Evolutionary conservation across 768 basidiomycete species (phyloP).

Genomic region (Tulasnella sp.): DNA sequence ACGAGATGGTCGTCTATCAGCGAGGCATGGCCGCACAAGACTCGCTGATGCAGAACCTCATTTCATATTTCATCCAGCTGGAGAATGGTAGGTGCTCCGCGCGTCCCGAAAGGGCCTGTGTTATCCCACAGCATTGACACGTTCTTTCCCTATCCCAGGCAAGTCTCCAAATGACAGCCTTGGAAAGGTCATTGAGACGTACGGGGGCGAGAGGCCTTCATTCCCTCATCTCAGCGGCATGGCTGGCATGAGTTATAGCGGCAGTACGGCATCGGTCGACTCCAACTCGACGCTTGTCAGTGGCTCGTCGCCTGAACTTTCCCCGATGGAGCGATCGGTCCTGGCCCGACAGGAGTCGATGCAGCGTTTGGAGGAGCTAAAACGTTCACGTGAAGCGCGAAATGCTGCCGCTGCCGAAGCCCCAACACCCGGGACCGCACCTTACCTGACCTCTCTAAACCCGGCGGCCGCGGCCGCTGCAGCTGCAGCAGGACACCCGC

Average conservation of each 20-base stretch:
- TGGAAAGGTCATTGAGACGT: constrained; percentile 6
- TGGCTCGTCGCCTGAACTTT: constrained; percentile 16
- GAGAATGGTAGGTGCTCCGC: constrained; percentile 43
- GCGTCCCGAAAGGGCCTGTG: constrained; percentile 35
- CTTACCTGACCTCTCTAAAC: constrained; percentile 13
- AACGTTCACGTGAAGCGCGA: constrained; percentile 1
- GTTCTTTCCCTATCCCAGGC: constrained; percentile 5
- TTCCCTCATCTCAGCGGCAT: constrained; percentile 6
- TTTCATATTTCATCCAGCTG: constrained; percentile 69
- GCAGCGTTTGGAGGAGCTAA: constrained; percentile 10
- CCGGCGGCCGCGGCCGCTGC: constrained; percentile 9
- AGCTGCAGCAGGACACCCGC: not conserved
- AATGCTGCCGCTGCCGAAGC: not conserved
- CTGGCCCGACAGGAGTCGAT: constrained; percentile 7
- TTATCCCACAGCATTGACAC: constrained; percentile 38
- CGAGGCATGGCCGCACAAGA: constrained; percentile 77
- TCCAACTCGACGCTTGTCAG: constrained; percentile 11
- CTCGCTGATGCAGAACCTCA: constrained; percentile 67
- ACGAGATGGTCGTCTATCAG: constrained; percentile 66
- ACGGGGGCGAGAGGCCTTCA: not conserved
- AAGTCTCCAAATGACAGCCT: constrained; percentile 8
- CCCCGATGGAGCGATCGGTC: constrained; percentile 13
- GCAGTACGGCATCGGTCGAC: constrained; percentile 16
- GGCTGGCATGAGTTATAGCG: constrained; percentile 10
- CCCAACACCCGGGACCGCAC: constrained; percentile 1